A percentile compares a stretch with the other conserved stretches of the same genome.
phyloP scores from a whole-genome alignment of 257 asterid genomes.

The Prunella vulgaris region DNA sequence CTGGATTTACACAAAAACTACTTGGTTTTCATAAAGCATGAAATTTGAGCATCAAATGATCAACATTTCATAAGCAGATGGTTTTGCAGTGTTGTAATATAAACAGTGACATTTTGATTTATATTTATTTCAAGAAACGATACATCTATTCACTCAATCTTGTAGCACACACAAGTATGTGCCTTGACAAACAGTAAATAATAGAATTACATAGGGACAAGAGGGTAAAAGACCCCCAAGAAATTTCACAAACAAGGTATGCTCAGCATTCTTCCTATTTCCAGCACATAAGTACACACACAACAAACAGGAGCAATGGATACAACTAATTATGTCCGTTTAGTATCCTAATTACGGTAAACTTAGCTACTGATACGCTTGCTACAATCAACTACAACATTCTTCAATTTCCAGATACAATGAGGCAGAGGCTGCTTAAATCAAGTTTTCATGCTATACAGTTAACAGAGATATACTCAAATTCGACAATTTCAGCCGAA shows the following conservation, averaged over 20 bases:
- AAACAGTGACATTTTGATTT: too few relatives aligned
- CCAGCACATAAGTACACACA: slow-evolving; percentile 6
- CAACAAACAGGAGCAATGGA: slow-evolving; percentile 22
- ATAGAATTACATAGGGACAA: not conserved
- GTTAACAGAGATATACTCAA: slow-evolving; percentile 1
- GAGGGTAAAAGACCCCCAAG: not conserved
- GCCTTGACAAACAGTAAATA: not conserved
- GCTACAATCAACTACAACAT: slow-evolving; percentile 28
- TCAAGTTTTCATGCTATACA: slow-evolving; percentile 21
- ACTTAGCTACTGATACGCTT: slow-evolving; percentile 25
- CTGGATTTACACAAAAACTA: not conserved
- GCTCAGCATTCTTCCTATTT: slow-evolving; percentile 13
- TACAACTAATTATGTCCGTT: slow-evolving; percentile 14
- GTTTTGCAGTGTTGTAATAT: too few relatives aligned
- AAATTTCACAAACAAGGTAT: not conserved
- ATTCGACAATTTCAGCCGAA: slow-evolving; percentile 9
- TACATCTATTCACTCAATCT: too few relatives aligned
- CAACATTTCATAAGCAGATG: not conserved
- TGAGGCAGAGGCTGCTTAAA: slow-evolving; percentile 1
- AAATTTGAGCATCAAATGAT: not conserved
- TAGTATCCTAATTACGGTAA: slow-evolving; percentile 3
- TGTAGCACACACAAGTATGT: not conserved
- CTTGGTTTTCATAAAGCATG: not conserved
- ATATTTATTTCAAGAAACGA: too few relatives aligned
- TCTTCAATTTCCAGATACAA: slow-evolving; percentile 5